phyloP scores from a whole-genome alignment of 768 basidiomycete genomes.

The Chiua virens region DNA sequence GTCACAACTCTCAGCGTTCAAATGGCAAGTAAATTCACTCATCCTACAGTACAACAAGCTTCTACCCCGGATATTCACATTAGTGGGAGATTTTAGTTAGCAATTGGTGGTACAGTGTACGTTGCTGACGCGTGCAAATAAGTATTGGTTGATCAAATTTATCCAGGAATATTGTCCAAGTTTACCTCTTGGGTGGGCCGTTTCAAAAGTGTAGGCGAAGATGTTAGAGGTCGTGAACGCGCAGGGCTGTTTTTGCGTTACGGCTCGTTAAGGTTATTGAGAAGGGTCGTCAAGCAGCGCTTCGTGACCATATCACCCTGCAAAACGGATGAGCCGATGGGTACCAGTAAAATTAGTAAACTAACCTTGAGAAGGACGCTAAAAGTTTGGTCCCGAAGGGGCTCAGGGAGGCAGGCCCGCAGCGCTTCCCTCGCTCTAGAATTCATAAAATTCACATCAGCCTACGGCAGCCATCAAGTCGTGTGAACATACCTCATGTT shows the following conservation, averaged over 20 bases:
- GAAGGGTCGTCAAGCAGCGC: conserved; percentile 84
- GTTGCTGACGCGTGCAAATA: conserved; percentile 25
- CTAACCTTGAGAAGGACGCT: conserved; percentile 83
- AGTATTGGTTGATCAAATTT: conserved; percentile 24
- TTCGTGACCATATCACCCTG: conserved; percentile 99
- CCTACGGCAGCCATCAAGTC: conserved; percentile 1
- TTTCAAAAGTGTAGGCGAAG: conserved; percentile 17
- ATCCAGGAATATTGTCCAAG: conserved; percentile 32
- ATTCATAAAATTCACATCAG: conserved; percentile 11
- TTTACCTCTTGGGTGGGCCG: conserved; percentile 18
- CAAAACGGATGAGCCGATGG: conserved; percentile 11
- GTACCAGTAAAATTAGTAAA: not conserved
- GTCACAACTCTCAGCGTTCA: not conserved
- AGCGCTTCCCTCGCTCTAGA: conserved; percentile 91
- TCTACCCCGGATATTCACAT: conserved; percentile 34
- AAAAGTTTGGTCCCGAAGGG: conserved; percentile 92
- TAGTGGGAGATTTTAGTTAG: conserved; percentile 32
- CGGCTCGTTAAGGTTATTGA: conserved; percentile 83
- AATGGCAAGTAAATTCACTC: conserved; percentile 17
- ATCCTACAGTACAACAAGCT: conserved; percentile 34
- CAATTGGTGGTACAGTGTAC: conserved; percentile 31
- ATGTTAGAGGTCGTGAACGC: conserved; percentile 4
- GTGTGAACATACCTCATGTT: conserved; percentile 73
- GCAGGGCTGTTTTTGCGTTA: conserved; percentile 23
- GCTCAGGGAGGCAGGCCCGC: conserved; percentile 93